Evolutionary conservation across 805 yeast species (phyloP), one percentile per base, ranked within the genome.

Genomic region (Kodamaea jinghongensis): DNA sequence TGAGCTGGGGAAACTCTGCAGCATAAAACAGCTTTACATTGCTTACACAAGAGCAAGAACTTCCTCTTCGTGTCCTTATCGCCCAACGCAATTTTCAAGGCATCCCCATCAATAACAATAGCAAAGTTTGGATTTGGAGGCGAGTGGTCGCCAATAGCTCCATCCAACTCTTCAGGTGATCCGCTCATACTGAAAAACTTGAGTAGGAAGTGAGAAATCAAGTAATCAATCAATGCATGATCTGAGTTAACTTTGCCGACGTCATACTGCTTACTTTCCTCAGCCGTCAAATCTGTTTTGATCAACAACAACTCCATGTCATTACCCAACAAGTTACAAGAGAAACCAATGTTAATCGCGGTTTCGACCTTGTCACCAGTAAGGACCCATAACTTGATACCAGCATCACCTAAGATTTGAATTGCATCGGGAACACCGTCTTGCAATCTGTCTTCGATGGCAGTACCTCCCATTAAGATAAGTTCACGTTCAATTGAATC

Each of bases 1-100:
- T 85, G 93, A 13, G 89, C 76, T 6, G 95, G 93, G 3, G 90
- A 83, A 14, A 85, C 93, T 46, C 95, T 76, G 60, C 93, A 85
- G 59, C 95, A 85, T 41, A 85, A 58, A n/a, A 86, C 91, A 2
- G 90, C 73, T 42, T 77, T 73, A 62, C 93, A 85, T 45, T 81
- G 81, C 58, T 85, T 85, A 56, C 93, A 81, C 17, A 86, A 65
- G 22, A 85, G 64, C 40, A 86, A 66, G 58, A 86, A 85, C 56
- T 80, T 79, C 48, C 72, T 60, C 50, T 63, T 34, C 31, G 48
- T 37, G 43, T 40, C 57, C 1, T 63, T 61, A 22, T 65, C 65
- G 20, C 54, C 56, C 39, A 79, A 65, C 1, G 79, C 70, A 15
- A 65, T 42, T 16, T 58, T 61, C 45, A 85, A 65, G 2, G 86